Base-by-base conservation (phyloP, 768 basidiomycete genomes). In the Rubroboletus pulcherrimus region DNA sequence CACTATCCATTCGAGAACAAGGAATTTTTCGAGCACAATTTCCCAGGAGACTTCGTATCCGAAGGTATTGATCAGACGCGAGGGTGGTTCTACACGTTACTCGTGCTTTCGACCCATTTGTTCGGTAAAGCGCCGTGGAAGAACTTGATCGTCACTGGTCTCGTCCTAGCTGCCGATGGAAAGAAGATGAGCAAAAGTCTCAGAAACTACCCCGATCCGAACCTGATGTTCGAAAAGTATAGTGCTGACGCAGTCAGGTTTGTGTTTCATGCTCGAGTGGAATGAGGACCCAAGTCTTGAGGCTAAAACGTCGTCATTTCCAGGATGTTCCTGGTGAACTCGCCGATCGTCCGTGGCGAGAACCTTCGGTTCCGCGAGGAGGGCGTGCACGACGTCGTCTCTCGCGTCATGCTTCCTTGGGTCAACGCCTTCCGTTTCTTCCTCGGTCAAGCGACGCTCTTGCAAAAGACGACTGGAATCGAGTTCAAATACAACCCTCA, bases 151-250 rank as follows among this genome's bases (percentile, higher is more conserved):
- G 93, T 94, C 43, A 92, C 89, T 37, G 97, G 97, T 60, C 85
- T 98, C 51, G 93, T 99, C 34, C 86, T 99, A 48, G 97, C 96
- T 44, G 87, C 87, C 2, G 95, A 99, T 64, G 97, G 97, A 52
- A 97, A 95, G 80, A 99, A 99, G 78, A 99, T 99, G 97, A 94
- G 91, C 75, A 99, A 99, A 76, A 95, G 91, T 72, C 75, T 95
- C 55, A 86, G 86, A 72, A 99, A 99, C 73, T 99, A 94, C 71
- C 95, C 97, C 26, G 97, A 99, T 70, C 97, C 97, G 8, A 93
- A 85, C 71, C 62, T 93, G 49, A 82, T 98, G 71, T 86, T 99
- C 58, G 80, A 93, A 68, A 83, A 84, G 60, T 98, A 92, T 71
- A 96, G 97, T 45, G 96, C 95, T 24, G 97, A 99, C 71, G 95